A percentile compares a stretch with the other conserved stretches of the same genome.
Conservation (phyloP, 2,329 filamentous ascomycete species). For the Furcasterigmium furcatum region DNA sequence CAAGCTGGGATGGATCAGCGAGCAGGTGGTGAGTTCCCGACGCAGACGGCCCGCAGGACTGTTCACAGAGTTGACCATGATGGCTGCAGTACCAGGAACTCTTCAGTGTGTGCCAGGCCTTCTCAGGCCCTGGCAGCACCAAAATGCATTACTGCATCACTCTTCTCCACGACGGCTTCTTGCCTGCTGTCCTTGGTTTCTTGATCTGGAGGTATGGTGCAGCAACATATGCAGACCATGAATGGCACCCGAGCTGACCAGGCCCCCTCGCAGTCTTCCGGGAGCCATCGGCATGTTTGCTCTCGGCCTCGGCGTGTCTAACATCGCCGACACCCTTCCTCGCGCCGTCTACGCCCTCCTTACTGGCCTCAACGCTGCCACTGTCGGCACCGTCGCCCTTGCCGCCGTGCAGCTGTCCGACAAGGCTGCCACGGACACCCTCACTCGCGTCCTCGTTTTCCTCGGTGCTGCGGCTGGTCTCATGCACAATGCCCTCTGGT, state of each 20-base stretch:
- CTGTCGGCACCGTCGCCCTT: slow-evolving; percentile 68
- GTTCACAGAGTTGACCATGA: background rate
- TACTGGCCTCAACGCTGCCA: slow-evolving; percentile 68
- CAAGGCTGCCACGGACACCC: slow-evolving; percentile 63
- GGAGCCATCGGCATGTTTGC: slow-evolving; percentile 69
- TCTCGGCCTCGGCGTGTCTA: slow-evolving; percentile 61
- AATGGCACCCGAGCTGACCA: too few species aligned
- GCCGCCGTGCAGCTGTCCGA: slow-evolving; percentile 65
- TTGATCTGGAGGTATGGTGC: slow-evolving; percentile 58
- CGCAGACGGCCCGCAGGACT: too few species aligned
- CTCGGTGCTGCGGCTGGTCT: slow-evolving; percentile 61
- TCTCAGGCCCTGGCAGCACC: slow-evolving; percentile 65
- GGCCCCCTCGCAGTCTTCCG: slow-evolving; percentile 63
- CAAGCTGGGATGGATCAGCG: slow-evolving; percentile 62
- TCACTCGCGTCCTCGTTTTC: slow-evolving; percentile 63
- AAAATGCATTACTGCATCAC: slow-evolving; percentile 71
- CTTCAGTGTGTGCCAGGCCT: slow-evolving; percentile 65
- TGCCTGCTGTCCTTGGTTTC: slow-evolving; percentile 56
- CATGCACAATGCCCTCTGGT: slow-evolving; percentile 72
- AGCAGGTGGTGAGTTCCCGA: slow-evolving; percentile 57
- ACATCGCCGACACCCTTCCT: slow-evolving; percentile 56
- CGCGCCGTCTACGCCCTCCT: slow-evolving; percentile 64
- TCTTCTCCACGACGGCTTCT: slow-evolving; percentile 57
- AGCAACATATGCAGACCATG: background rate
- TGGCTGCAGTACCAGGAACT: slow-evolving; percentile 65